These are phyloP conservation scores for Casuarina cunninghamiana DNA, from an alignment of 306 rosid species.

Conservation along the genomic window DNA sequence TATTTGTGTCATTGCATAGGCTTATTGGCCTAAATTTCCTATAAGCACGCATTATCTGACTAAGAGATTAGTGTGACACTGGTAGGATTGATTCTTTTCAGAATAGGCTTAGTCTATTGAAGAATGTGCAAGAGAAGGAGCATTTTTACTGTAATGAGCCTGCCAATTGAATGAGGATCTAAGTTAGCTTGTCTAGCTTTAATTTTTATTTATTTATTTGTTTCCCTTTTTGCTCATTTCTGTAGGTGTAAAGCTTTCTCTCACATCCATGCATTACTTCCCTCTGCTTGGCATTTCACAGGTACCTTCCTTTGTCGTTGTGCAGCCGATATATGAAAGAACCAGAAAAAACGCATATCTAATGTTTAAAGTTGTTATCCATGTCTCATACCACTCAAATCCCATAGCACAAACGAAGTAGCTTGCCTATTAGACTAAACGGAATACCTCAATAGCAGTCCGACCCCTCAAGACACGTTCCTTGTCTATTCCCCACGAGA, in stretches of 20 bases:
- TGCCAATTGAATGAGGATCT: not conserved
- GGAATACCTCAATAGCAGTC: slow-evolving; percentile 88
- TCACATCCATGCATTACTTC: not conserved
- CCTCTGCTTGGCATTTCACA: not conserved
- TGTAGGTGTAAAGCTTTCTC: not conserved
- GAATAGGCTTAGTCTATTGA: not conserved
- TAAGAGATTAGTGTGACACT: too few species aligned
- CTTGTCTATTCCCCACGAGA: slow-evolving; percentile 96
- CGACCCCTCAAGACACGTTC: slow-evolving; percentile 96
- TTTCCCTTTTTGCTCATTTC: not conserved
- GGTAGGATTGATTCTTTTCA: not conserved
- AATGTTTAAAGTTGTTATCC: not conserved
- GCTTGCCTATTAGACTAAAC: not conserved
- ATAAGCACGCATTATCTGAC: too few species aligned
- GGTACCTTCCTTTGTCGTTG: not conserved
- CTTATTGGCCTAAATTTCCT: too few species aligned
- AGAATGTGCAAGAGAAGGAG: not conserved
- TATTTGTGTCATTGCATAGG: too few species aligned
- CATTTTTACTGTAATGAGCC: slow-evolving; percentile 6
- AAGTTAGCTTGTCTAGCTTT: not conserved
- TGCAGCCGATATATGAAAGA: too few species aligned
- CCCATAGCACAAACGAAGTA: slow-evolving; percentile 6
- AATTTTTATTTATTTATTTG: not conserved
- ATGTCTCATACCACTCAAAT: slow-evolving; percentile 1
- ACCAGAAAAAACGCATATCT: not conserved